Evolutionary conservation across 495 filamentous ascomycete genomes (phyloP).

Genomic region (Astrothelium subdiscretum): DNA sequence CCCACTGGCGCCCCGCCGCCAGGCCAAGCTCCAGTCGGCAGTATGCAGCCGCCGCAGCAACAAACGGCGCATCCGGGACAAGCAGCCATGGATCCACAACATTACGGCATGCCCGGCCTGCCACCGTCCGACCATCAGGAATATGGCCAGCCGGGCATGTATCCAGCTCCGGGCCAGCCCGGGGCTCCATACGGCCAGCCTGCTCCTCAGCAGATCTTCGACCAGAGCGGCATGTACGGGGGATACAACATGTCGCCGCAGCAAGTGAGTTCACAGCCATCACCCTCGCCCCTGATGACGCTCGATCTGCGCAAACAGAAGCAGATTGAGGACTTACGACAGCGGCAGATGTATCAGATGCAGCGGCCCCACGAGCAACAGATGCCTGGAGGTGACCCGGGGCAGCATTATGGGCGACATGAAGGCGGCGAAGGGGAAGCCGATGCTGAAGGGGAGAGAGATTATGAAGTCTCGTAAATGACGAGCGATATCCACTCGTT

Average conservation of each 20-base stretch:
- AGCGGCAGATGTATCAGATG: conserved; percentile 45
- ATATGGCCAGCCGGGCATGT: conserved; percentile 69
- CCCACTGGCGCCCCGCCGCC: conserved; percentile 5
- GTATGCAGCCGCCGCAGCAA: conserved; percentile 53
- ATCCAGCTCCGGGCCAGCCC: conserved; percentile 59
- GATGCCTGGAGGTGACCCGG: conserved; percentile 26
- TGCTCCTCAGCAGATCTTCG: conserved; percentile 69
- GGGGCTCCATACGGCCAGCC: conserved; percentile 59
- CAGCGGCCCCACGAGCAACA: conserved; percentile 36
- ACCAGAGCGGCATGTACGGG: conserved; percentile 62
- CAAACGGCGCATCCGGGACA: conserved; percentile 48
- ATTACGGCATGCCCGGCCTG: conserved; percentile 10
- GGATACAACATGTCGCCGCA: conserved; percentile 73
- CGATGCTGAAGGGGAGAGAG: conserved; percentile 48
- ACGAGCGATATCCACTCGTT: not conserved
- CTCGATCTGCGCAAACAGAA: not conserved
- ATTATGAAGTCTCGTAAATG: conserved; percentile 17
- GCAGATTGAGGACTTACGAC: conserved; percentile 11
- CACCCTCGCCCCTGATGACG: not conserved
- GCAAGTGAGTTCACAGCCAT: conserved; percentile 49
- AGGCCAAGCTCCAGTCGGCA: conserved; percentile 30
- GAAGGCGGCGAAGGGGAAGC: conserved; percentile 43
- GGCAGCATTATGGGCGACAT: conserved; percentile 31
- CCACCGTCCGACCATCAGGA: conserved; percentile 39
- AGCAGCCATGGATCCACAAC: conserved; percentile 35